Evolutionary conservation across 2,329 filamentous ascomycete species (phyloP), one percentile per base, ranked within the genome.

Genomic region (Cladophialophora bantiana): DNA sequence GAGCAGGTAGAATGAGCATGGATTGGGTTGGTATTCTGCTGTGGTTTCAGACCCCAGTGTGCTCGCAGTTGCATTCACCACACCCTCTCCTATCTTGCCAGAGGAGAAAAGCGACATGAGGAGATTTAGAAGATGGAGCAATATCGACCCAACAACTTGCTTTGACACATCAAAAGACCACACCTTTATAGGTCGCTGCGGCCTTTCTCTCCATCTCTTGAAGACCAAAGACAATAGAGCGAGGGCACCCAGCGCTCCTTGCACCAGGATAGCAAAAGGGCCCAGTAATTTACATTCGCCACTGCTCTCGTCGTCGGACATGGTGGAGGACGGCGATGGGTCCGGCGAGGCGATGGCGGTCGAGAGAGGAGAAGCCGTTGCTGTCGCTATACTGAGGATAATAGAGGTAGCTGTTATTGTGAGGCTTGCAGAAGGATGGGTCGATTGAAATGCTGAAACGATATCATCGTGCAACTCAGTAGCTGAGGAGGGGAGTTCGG

Each of bases 121-220:
- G 61, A 99, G 85, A 77, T 99, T 99, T 72, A 94, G 92, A 53
- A 94, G 84, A 80, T 99, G 95, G 38, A 97, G 88, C 77, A 99
- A 85, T 54, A 93, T 89, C 35, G 93, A 96, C 26, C 95, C 95
- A 75, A 98, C 91, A 62, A 99, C 93, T 83, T 99, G 95, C 83
- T 99, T 99, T 36, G 93, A 96, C 31, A 89, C 95, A 77, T 99
- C 95, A 78, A 98, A 99, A 78, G 92, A 94, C 94, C 95, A 99
- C 71, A 99, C 93, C 84, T 96, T 96, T 75, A 98, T 76, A 0
- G 94, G 94, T 63, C 95, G 87, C 77, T 97, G 94, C 1, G 95
- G 94, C 65, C 92, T 86, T 80, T 99, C 95, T 71, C 92, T 88
- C 88, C 91, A 97, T 73, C 95, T 87, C 83, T 99, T 99, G 83